These are phyloP conservation scores for Ophiosphaerella narmari DNA, from an alignment of 2,329 filamentous ascomycete genomes.

Conservation along the genomic window DNA sequence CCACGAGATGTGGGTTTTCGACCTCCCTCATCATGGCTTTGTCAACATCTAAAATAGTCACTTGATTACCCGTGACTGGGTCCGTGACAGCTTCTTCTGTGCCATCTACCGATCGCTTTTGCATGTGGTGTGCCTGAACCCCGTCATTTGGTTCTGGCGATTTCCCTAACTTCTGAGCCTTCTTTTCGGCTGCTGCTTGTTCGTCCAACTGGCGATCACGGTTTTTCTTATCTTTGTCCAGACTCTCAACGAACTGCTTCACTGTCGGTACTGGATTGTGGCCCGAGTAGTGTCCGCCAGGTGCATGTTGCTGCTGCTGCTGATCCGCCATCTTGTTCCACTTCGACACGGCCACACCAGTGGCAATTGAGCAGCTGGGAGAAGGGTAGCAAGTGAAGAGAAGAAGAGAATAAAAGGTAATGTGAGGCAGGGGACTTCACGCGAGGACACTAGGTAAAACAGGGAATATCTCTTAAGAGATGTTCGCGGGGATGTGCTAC, in stretches of 20 bases:
- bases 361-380: conserved; percentile 1
- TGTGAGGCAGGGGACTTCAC: conserved; percentile 7
- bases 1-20: conserved; percentile 74
- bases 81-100: conserved; percentile 72
- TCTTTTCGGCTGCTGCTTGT: conserved; percentile 51
- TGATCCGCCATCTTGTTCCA: conserved; percentile 47
- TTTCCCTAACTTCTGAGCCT: conserved; percentile 31
- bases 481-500: conserved; percentile 7
- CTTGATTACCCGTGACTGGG: conserved; percentile 83
- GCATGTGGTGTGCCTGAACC: conserved; percentile 54
- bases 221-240: conserved; percentile 78
- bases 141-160: conserved; percentile 19
- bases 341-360: conserved; percentile 10
- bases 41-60: conserved; percentile 82
- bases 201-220: conserved; percentile 74
- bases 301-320: conserved; percentile 54
- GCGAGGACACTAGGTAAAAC: conserved; percentile 15
- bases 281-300: conserved; percentile 77
- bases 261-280: conserved; percentile 86
- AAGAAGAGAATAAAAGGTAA: conserved; percentile 2
- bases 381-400: conserved; percentile 3
- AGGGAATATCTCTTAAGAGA: conserved; percentile 16
- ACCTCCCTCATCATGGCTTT: conserved; percentile 70
- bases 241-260: conserved; percentile 76
- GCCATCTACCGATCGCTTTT: conserved; percentile 51